A percentile compares a stretch with the other conserved stretches of the same genome.
Conservation (phyloP, 2,329 filamentous ascomycete genomes). For the Stachybotrys chlorohalonatus region DNA sequence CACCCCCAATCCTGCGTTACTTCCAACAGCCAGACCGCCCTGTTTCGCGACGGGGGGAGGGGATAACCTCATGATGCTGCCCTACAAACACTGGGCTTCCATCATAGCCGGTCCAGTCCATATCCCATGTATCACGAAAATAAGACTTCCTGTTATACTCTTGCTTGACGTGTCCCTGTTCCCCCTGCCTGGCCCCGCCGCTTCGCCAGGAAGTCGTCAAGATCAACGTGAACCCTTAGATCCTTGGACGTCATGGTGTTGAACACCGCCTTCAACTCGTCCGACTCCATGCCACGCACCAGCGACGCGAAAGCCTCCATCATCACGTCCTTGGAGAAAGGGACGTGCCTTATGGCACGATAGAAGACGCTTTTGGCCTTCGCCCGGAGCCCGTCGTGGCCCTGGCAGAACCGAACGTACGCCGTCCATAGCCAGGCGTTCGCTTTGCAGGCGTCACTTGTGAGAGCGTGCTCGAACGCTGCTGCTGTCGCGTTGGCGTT, state of each 20-base stretch:
- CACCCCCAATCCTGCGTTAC: neutral
- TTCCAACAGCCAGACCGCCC: too few relatives aligned
- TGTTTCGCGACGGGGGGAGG: too few relatives aligned
- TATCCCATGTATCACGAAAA: too few relatives aligned
- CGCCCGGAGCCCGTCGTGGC: constrained; percentile 24
- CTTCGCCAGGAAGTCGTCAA: constrained; percentile 36
- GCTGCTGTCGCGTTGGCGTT: constrained; percentile 39
- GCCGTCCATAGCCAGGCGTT: constrained; percentile 37
- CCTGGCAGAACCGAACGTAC: constrained; percentile 39
- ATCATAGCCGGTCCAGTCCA: too few relatives aligned
- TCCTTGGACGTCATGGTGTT: constrained; percentile 39
- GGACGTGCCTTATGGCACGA: constrained; percentile 35
- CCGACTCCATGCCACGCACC: constrained; percentile 31
- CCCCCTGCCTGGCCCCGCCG: constrained; percentile 11
- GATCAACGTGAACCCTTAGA: constrained; percentile 39
- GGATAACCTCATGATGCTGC: too few relatives aligned
- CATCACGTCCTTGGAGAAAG: constrained; percentile 39
- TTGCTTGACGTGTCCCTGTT: too few relatives aligned
- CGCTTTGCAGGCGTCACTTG: constrained; percentile 25
- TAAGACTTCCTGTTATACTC: too few relatives aligned
- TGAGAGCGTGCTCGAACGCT: constrained; percentile 44
- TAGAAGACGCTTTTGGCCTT: constrained; percentile 40
- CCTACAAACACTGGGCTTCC: too few relatives aligned
- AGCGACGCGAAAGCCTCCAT: constrained; percentile 43
- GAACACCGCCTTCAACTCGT: constrained; percentile 40